phyloP scores from a whole-genome alignment of 176 grass and related monocot species.

The Oryza glaberrima region DNA sequence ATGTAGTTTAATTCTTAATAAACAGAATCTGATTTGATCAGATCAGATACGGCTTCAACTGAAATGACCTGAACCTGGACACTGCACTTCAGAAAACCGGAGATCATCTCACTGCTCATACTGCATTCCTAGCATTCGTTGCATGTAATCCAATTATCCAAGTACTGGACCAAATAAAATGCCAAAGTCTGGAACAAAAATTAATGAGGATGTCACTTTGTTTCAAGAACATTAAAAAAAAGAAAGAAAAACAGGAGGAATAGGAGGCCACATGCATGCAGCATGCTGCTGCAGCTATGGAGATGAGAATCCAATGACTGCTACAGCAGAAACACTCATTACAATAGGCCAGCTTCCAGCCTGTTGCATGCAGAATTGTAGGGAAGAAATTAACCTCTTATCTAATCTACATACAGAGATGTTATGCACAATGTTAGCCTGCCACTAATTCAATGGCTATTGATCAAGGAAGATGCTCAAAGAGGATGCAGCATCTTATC shows the following conservation, averaged over 20 bases:
- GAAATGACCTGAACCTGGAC: neutral
- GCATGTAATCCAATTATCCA: slow-evolving; percentile 36
- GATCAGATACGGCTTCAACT: neutral
- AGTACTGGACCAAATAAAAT: slow-evolving; percentile 39
- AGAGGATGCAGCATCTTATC: slow-evolving; percentile 22
- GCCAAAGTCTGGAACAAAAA: slow-evolving; percentile 22
- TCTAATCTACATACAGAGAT: slow-evolving; percentile 32
- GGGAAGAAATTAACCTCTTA: slow-evolving; percentile 14
- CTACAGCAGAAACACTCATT: slow-evolving; percentile 45
- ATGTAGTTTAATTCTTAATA: neutral
- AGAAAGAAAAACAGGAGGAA: neutral
- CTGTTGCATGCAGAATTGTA: slow-evolving; percentile 44
- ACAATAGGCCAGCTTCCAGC: slow-evolving; percentile 57
- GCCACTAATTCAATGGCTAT: neutral
- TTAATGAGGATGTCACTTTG: slow-evolving; percentile 26
- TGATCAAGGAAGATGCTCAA: slow-evolving; percentile 18
- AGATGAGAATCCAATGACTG: slow-evolving; percentile 62
- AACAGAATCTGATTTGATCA: slow-evolving; percentile 1
- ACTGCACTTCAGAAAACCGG: neutral
- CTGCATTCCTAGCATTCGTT: neutral
- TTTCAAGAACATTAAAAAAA: neutral
- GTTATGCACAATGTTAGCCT: neutral
- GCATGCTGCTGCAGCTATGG: slow-evolving; percentile 35
- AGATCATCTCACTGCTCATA: neutral
- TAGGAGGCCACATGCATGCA: slow-evolving; percentile 45